A percentile compares a stretch with the other conserved stretches of the same genome.
These are phyloP conservation scores for Sphaerostilbella broomeana DNA, from an alignment of 2,329 filamentous ascomycete genomes.

Conservation along the genomic window DNA sequence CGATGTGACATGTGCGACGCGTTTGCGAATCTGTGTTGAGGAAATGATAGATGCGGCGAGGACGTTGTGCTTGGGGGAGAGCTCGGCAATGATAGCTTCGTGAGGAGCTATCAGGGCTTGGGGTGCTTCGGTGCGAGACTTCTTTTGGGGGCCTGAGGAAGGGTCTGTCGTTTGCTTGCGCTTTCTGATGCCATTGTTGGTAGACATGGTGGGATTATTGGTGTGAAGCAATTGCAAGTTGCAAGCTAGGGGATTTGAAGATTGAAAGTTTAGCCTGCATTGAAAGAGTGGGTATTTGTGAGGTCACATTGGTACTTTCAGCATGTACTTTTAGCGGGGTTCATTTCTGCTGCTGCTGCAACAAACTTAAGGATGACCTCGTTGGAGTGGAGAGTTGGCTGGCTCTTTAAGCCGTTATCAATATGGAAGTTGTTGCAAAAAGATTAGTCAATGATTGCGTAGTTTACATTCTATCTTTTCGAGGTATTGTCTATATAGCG, in stretches of 20 bases:
- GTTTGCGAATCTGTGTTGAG: constrained; percentile 53
- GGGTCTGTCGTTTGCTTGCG: constrained; percentile 9
- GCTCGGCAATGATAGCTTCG: constrained; percentile 36
- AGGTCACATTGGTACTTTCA: constrained; percentile 4
- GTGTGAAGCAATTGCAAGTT: background rate
- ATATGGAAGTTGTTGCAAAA: no score
- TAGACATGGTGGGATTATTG: constrained; percentile 8
- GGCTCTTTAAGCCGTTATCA: no score
- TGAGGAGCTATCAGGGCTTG: constrained; percentile 30
- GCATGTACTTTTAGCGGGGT: background rate
- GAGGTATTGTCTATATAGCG: no score
- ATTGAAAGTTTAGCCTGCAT: constrained; percentile 5
- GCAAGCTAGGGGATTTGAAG: constrained; percentile 4
- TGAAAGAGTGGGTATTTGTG: constrained; percentile 7
- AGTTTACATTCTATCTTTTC: no score
- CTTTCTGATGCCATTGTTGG: constrained; percentile 9
- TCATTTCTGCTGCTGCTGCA: no score
- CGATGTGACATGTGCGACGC: constrained; percentile 38
- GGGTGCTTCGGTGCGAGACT: constrained; percentile 9
- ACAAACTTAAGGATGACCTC: no score
- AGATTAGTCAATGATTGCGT: no score
- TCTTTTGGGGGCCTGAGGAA: constrained; percentile 6
- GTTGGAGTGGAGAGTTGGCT: no score
- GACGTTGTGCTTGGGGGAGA: constrained; percentile 43
- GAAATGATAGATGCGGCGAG: constrained; percentile 50